Percentiles rank a stretch among this genome's conserved stretches.
Conservation (phyloP, 768 basidiomycete species). For the Austroboletus eburneus region DNA sequence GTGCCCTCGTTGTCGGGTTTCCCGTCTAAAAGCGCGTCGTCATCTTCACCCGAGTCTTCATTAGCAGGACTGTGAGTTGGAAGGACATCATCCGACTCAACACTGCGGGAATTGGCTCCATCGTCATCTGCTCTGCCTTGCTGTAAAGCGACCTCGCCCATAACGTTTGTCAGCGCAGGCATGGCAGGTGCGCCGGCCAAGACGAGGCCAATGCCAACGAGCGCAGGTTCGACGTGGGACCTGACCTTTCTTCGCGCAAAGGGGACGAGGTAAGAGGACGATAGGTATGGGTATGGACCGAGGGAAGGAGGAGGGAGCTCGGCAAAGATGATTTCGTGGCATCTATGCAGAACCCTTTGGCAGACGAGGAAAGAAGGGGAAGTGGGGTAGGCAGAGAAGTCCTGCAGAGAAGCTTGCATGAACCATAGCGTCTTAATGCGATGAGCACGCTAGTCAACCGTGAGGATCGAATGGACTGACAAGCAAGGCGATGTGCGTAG, state of each 20-base stretch:
- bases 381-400: conserved; percentile 51
- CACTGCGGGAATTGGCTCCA: conserved; percentile 44
- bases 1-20: conserved; percentile 31
- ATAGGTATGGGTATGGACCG: conserved; percentile 64
- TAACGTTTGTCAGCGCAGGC: conserved; percentile 66
- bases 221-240: conserved; percentile 63
- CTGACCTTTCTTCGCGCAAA: conserved; percentile 63
- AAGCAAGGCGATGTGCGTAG: conserved; percentile 93
- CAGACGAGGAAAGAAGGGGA: conserved; percentile 86
- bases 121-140: conserved; percentile 79
- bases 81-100: conserved; percentile 43
- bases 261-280: conserved; percentile 44
- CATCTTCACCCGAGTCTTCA: conserved; percentile 31
- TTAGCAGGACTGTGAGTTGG: conserved; percentile 23
- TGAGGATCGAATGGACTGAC: conserved; percentile 49
- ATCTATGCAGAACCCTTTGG: conserved; percentile 83
- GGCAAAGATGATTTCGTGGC: conserved; percentile 95
- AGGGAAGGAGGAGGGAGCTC: conserved; percentile 67
- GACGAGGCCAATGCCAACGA: conserved; percentile 83
- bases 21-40: conserved; percentile 44
- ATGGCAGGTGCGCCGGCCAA: conserved; percentile 74
- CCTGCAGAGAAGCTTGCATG: conserved; percentile 92
- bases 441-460: conserved; percentile 10
- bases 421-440: conserved; percentile 85
- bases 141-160: conserved; percentile 82